Evolutionary conservation across 805 yeast species (phyloP).

Genomic region (Jamesozyma jinghongensis): DNA sequence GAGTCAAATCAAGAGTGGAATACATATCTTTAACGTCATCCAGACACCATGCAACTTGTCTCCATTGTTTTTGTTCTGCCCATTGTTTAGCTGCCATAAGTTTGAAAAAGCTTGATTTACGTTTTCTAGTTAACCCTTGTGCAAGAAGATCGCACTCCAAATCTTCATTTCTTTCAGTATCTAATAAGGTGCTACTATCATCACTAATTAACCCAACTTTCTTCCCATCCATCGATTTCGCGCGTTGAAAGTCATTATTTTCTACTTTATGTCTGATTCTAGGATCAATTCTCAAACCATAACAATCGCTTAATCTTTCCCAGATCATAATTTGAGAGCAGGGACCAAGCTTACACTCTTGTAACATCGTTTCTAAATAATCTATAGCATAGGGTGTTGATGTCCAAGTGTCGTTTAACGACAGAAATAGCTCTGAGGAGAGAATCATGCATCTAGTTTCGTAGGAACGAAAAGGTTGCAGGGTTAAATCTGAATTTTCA

Average conservation of each 20-base stretch:
- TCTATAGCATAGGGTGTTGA: constrained; percentile 36
- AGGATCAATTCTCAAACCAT: constrained; percentile 35
- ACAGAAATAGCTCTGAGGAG: constrained; percentile 57
- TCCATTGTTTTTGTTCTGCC: constrained; percentile 34
- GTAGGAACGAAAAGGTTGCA: constrained; percentile 37
- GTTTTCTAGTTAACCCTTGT: constrained; percentile 48
- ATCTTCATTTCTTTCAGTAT: not conserved
- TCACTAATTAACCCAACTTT: no score
- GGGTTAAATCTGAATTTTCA: not conserved
- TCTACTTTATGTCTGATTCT: constrained; percentile 27
- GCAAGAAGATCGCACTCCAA: constrained; percentile 29
- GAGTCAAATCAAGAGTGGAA: constrained; percentile 11
- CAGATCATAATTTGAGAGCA: constrained; percentile 42
- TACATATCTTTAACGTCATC: constrained; percentile 28
- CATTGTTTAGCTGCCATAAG: constrained; percentile 68
- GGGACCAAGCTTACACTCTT: constrained; percentile 36
- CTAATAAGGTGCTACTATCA: not conserved
- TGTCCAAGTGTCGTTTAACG: constrained; percentile 35
- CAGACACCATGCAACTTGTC: constrained; percentile 27
- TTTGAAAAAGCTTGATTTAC: constrained; percentile 75
- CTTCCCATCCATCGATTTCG: not conserved
- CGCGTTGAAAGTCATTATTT: constrained; percentile 5
- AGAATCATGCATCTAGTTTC: constrained; percentile 60
- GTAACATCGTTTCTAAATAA: constrained; percentile 38
- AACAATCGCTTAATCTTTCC: constrained; percentile 49